Conservation (phyloP, 2,329 filamentous ascomycete species). For the Diaporthe sp. region DNA sequence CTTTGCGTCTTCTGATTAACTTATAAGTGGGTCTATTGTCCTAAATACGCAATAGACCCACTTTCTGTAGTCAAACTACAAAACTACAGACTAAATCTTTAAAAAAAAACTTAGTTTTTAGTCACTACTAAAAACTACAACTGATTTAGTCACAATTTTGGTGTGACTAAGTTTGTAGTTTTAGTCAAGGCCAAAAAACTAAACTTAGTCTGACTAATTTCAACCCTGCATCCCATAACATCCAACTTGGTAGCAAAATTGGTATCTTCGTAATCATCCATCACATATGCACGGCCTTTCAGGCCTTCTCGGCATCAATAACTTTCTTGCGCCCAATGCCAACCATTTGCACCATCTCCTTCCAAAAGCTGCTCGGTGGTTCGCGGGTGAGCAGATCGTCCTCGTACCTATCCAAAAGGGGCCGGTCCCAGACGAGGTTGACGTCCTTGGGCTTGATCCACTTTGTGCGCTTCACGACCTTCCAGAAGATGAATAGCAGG, state of each 20-base stretch:
- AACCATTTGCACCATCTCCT: slow-evolving; percentile 32
- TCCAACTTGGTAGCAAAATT: not conserved
- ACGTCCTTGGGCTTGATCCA: slow-evolving; percentile 64
- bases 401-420: slow-evolving; percentile 62
- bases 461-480: slow-evolving; percentile 69
- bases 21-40: too few species aligned
- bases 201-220: too few species aligned
- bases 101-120: too few species aligned
- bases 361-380: slow-evolving; percentile 33
- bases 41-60: too few species aligned
- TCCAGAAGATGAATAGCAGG: slow-evolving; percentile 68
- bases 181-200: too few species aligned
- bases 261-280: slow-evolving; percentile 3
- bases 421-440: slow-evolving; percentile 71
- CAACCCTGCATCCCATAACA: not conserved
- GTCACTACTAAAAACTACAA: too few species aligned
- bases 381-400: slow-evolving; percentile 7
- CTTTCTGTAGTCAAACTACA: too few species aligned
- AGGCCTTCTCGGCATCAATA: slow-evolving; percentile 14
- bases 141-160: too few species aligned
- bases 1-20: too few species aligned
- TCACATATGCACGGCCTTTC: not conserved
- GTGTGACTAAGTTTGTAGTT: not conserved
- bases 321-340: slow-evolving; percentile 23
- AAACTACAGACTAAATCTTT: too few species aligned